phyloP scores from a whole-genome alignment of 1,139 yeast species.

The Kurtzmaniella quercitrusa region DNA sequence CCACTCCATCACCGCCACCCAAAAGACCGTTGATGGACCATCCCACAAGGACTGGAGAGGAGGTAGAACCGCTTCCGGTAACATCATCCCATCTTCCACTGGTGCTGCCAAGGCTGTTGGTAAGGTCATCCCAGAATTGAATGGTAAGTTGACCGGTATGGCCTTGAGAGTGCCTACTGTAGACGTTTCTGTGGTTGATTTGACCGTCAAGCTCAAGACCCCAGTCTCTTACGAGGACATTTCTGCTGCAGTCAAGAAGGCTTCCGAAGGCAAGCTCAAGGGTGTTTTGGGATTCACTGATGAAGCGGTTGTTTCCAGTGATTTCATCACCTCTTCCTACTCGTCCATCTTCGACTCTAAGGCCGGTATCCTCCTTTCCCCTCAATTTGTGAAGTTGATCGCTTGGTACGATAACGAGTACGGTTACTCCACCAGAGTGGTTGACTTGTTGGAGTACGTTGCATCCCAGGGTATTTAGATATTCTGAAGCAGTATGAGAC shows the following conservation, averaged over 20 bases:
- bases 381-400: conserved; percentile 70
- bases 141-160: conserved; percentile 78
- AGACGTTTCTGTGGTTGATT: conserved; percentile 58
- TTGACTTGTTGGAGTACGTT: conserved; percentile 65
- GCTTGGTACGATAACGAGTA: conserved; percentile 81
- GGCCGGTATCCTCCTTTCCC: conserved; percentile 72
- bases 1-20: conserved; percentile 79
- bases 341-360: conserved; percentile 72
- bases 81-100: conserved; percentile 77
- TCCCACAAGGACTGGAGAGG: conserved; percentile 88
- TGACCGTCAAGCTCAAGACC: conserved; percentile 46
- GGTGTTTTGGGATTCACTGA: conserved; percentile 74
- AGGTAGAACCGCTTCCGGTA: conserved; percentile 78
- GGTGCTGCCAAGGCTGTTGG: conserved; percentile 88
- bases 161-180: conserved; percentile 76
- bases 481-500: neutral
- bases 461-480: conserved; percentile 27
- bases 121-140: conserved; percentile 71
- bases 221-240: conserved; percentile 65
- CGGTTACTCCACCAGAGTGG: conserved; percentile 81
- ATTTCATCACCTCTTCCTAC: conserved; percentile 64
- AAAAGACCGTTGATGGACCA: conserved; percentile 80
- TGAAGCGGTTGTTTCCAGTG: conserved; percentile 72
- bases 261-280: conserved; percentile 59
- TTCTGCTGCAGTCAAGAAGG: conserved; percentile 59